Percentiles rank a stretch among this genome's conserved stretches.
Conservation (phyloP, 441 rosid genomes). For the Pelargonium fulgidum region DNA sequence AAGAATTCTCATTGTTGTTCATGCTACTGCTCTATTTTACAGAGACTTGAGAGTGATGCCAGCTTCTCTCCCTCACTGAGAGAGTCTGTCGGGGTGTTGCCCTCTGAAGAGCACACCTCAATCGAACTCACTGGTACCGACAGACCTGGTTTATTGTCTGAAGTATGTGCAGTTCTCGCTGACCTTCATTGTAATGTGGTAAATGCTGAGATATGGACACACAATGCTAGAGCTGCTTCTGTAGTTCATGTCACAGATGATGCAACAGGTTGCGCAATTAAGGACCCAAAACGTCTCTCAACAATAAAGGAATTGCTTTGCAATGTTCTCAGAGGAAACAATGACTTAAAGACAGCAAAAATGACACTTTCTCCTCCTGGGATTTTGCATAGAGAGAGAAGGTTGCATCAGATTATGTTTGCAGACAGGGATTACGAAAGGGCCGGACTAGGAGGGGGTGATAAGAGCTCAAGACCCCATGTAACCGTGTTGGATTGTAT, state of each 20-base stretch:
- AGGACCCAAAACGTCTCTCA: conserved; percentile 55
- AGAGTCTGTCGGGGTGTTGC: conserved; percentile 76
- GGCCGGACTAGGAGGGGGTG: conserved; percentile 35
- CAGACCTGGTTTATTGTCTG: conserved; percentile 86
- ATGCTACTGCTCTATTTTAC: conserved; percentile 21
- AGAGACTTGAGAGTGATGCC: conserved; percentile 77
- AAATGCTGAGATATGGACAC: conserved; percentile 94
- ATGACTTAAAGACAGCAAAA: conserved; percentile 59
- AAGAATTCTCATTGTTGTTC: conserved; percentile 5
- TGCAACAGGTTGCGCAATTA: conserved; percentile 48
- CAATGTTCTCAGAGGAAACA: conserved; percentile 56
- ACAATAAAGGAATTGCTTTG: conserved; percentile 56
- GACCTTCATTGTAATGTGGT: conserved; percentile 76
- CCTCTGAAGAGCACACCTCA: conserved; percentile 73
- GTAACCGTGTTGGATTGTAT: conserved; percentile 56
- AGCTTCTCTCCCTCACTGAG: conserved; percentile 49
- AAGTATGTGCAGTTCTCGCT: conserved; percentile 78
- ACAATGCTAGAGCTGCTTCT: conserved; percentile 86
- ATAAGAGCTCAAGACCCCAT: conserved; percentile 43
- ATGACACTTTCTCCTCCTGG: conserved; percentile 64
- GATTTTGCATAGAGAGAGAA: conserved; percentile 60
- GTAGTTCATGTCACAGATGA: conserved; percentile 74
- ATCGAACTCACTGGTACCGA: conserved; percentile 79
- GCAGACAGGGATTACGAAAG: conserved; percentile 84
- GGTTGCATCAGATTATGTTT: conserved; percentile 90